Conservation (phyloP, 129 eudicot species). For the Centrapalus pauciflorus region DNA sequence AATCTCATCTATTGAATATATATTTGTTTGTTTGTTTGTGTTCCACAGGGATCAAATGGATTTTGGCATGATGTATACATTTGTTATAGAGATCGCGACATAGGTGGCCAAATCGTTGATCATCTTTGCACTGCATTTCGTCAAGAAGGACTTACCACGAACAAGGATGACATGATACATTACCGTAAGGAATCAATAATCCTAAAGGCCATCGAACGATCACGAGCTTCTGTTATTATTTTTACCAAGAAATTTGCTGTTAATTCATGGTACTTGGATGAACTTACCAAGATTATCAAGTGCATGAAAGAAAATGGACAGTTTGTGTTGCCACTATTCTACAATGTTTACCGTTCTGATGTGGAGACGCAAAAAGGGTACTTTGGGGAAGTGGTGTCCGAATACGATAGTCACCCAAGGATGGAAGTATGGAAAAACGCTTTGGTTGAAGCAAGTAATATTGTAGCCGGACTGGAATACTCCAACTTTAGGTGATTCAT, state of each 20-base stretch:
- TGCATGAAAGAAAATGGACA: slow-evolving; percentile 4
- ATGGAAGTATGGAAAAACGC: slow-evolving; percentile 12
- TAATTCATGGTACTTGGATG: slow-evolving; percentile 18
- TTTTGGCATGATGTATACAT: slow-evolving; percentile 10
- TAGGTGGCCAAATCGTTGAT: neutral
- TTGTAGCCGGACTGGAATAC: slow-evolving; percentile 4
- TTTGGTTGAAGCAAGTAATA: neutral
- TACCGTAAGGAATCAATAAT: neutral
- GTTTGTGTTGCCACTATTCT: neutral
- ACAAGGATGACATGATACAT: neutral
- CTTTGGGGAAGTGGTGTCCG: slow-evolving; percentile 9
- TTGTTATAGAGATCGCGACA: neutral
- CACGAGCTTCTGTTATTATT: neutral
- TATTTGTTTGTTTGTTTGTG: neutral
- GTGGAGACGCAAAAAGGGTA: slow-evolving; percentile 15
- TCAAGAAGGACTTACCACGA: neutral
- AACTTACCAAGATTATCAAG: slow-evolving; percentile 13
- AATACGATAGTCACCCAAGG: slow-evolving; percentile 5
- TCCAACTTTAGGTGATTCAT: slow-evolving; percentile 13
- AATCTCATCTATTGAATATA: neutral
- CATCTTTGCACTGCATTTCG: neutral
- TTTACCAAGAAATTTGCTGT: neutral
- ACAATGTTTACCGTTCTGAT: neutral
- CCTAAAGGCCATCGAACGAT: neutral
- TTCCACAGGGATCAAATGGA: neutral